Percentiles rank a stretch among this genome's conserved stretches.
These are phyloP conservation scores for Myriosclerotinia curreyana DNA, from an alignment of 2,329 filamentous ascomycete genomes.

Conservation along the genomic window DNA sequence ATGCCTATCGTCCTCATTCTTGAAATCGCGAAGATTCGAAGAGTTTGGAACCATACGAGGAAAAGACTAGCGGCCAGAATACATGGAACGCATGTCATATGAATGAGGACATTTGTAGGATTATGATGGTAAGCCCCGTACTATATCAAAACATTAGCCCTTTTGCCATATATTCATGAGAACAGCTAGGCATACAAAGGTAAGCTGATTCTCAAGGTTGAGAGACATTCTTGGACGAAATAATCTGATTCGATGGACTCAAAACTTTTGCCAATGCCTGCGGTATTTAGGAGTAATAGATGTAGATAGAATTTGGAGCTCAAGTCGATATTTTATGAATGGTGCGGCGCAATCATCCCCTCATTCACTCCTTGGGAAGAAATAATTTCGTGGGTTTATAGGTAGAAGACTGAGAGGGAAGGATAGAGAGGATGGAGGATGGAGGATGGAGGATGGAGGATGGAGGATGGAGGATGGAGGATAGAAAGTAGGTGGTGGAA, in stretches of 20 bases:
- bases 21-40: background rate
- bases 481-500: background rate
- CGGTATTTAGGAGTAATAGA: background rate
- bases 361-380: conserved; percentile 12
- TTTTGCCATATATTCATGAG: background rate
- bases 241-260: background rate
- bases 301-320: background rate
- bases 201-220: conserved; percentile 77
- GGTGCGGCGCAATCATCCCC: conserved; percentile 7
- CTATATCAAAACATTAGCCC: conserved; percentile 45
- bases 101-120: conserved; percentile 71
- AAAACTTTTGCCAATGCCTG: background rate
- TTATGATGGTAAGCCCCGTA: conserved; percentile 84
- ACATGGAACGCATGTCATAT: conserved; percentile 74
- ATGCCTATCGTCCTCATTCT: background rate
- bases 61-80: conserved; percentile 70
- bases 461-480: background rate
- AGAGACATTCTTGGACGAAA: conserved; percentile 53
- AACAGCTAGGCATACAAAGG: conserved; percentile 63
- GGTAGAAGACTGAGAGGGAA: background rate
- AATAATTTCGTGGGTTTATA: background rate
- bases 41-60: conserved; percentile 51
- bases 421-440: background rate
- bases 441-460: background rate
- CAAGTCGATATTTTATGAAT: background rate